Base-by-base conservation (phyloP, 2,329 filamentous ascomycete species). In the Phialophora chinensis region DNA sequence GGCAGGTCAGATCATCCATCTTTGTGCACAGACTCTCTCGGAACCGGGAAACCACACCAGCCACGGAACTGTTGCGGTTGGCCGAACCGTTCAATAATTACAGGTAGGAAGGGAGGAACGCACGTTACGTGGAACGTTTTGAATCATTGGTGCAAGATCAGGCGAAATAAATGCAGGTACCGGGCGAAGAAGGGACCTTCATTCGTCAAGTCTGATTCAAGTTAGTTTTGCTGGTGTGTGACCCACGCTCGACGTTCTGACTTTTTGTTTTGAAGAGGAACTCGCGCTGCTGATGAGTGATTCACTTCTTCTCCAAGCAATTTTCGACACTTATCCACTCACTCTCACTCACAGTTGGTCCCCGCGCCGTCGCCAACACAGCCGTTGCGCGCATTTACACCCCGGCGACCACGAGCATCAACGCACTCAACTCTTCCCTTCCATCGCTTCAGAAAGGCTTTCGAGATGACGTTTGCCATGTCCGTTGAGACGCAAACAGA, bases 91-190 rank as follows among this genome's bases (percentile, higher is more conserved):
- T 17, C 49, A 52, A 25, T 11, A 52, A 2, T 25, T 25, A 25
- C 23, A 27, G 1, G 3, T 5, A 12, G 20, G 10, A 1, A 12
- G 20, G 49, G 11, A 35, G 10, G 33, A 12, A 52, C 20, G 20
- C 4, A 27, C 10, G 4, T 27, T 4, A 17, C 23, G 25, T 20
- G 50, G 14, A 53, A 23, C 23, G 12, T 29, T 23, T 6, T 8
- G 27, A 31, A 31, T 20, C 4, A 3, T 35, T 33, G 25, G 25
- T 27, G 29, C 12, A 55, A 20, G 29, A 17, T 35, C 29, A 35
- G 53, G 17, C 53, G 29, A 55, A 55, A 35, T 35, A 31, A 35
- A 55, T 55, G 53, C 53, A 55, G 53, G 53, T 54, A 54, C 27
- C 29, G 17, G 29, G 4, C 17, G 23, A n/a, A 5, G 11, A 25